Evolutionary conservation across 805 yeast species (phyloP), one percentile per base, ranked within the genome.

Genomic region (Candida odintsovae): DNA sequence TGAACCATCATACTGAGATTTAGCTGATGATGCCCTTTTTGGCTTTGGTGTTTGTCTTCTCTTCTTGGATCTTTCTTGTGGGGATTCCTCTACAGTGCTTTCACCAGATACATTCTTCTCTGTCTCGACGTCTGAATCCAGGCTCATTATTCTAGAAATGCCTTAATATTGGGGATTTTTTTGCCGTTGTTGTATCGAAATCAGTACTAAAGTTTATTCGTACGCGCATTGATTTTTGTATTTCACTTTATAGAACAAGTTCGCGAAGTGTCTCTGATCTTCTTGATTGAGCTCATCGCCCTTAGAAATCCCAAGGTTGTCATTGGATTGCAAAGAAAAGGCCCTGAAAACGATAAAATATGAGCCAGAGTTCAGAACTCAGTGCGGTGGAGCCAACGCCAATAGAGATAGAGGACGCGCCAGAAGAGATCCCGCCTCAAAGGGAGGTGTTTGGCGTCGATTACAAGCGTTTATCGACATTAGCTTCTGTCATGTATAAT

Each of bases 401-500:
- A 12, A 10, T 38, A 4, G 26, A 22, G 19, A 39, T 26, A 19
- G 42, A 26, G 18, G 35, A 40, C 18, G 15, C 26, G 7, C 36
- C n/a, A 3, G 28, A 26, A 6, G 36, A 26, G 12, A 25, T 25
- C 18, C 36, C 25, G 20, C n/a, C 28, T 6, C 16, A 36, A 16
- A 36, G 12, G 20, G 40, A 18, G 29, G 31, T 8, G 22, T 26
- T 25, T 35, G 35, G 21, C 9, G 40, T 19, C 38, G n/a, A 26
- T 18, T 38, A 38, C 16, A 18, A 28, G 20, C 26, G 20, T 38
- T 20, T 36, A 20, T 33, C 20, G 22, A 18, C 13, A 36, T 42
- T 36, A 39, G 48, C 25, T 29, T 36, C 40, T 25, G 16, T 10
- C 23, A 54, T 4, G 50, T 69, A 5, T 41, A 41, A 7, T 7